phyloP scores from a whole-genome alignment of 2,329 filamentous ascomycete species.

The Stemphylium lycopersici region DNA sequence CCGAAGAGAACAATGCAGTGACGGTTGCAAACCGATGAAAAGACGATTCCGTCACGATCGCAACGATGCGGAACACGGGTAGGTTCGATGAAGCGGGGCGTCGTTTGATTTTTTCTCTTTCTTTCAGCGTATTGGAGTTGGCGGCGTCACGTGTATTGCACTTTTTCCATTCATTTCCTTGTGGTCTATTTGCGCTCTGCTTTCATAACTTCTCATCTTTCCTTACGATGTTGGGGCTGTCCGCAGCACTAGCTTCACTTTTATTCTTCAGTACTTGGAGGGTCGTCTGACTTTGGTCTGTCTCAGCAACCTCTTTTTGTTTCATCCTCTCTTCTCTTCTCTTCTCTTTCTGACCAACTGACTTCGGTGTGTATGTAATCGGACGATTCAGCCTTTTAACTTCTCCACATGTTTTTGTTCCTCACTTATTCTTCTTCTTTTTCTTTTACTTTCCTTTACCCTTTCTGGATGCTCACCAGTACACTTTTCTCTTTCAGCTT shows the following conservation, averaged over 20 bases:
- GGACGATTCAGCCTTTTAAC: neutral
- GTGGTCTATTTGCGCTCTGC: neutral
- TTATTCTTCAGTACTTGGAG: neutral
- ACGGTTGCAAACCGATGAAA: neutral
- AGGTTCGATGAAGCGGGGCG: neutral
- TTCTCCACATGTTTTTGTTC: neutral
- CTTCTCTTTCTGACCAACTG: slow-evolving; percentile 7
- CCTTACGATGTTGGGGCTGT: slow-evolving; percentile 2
- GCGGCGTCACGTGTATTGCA: slow-evolving; percentile 22
- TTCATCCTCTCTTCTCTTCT: neutral
- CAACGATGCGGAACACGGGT: neutral
- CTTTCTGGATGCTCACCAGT: slow-evolving; percentile 1
- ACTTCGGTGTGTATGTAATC: slow-evolving; percentile 1
- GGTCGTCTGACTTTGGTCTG: slow-evolving; percentile 6
- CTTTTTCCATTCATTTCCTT: slow-evolving; percentile 26
- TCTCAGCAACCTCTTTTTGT: slow-evolving; percentile 1
- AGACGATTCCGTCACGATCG: neutral
- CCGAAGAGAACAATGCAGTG: slow-evolving; percentile 40
- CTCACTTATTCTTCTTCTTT: slow-evolving; percentile 1
- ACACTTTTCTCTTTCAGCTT: slow-evolving; percentile 7
- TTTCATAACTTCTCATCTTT: slow-evolving; percentile 11
- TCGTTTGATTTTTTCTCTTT: slow-evolving; percentile 6
- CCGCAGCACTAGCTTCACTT: neutral
- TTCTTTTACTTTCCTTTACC: slow-evolving; percentile 2
- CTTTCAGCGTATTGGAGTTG: slow-evolving; percentile 20